Conservation (phyloP, 2,329 filamentous ascomycete species). For the Pleoardoris graminearum region DNA sequence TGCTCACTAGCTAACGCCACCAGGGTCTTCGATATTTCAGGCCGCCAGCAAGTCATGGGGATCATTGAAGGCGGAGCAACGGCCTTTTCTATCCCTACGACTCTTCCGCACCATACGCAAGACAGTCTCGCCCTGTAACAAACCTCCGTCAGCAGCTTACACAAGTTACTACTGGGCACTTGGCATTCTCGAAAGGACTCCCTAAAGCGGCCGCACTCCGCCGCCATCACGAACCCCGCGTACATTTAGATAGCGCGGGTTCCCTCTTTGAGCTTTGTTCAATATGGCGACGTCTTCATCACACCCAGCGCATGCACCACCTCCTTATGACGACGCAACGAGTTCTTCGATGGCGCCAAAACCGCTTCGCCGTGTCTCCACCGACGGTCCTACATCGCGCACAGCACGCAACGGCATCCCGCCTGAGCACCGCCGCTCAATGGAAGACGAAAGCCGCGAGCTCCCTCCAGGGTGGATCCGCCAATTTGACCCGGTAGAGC, state of each 20-base stretch:
- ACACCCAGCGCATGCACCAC: conserved; percentile 35
- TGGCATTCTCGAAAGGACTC: not conserved
- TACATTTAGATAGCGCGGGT: not conserved
- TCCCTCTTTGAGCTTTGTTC: not conserved
- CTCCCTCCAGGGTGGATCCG: conserved; percentile 62
- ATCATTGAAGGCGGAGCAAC: conserved; percentile 4
- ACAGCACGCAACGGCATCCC: conserved; percentile 58
- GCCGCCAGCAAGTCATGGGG: conserved; percentile 5
- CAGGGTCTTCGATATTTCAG: conserved; percentile 1
- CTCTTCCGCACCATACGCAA: not conserved
- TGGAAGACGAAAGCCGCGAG: conserved; percentile 63
- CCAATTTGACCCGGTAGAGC: conserved; percentile 56
- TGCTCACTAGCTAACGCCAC: not conserved
- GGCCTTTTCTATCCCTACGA: not conserved
- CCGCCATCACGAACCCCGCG: not conserved
- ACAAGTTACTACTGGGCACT: not conserved
- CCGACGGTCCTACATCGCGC: conserved; percentile 32
- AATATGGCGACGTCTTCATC: conserved; percentile 30
- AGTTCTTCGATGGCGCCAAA: conserved; percentile 22
- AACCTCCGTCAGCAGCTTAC: not conserved
- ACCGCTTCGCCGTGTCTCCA: conserved; percentile 33
- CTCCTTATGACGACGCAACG: conserved; percentile 39
- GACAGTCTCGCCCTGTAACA: conserved; percentile 2
- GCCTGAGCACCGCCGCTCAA: conserved; percentile 56
- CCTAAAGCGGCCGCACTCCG: not conserved